A percentile compares a stretch with the other conserved stretches of the same genome.
phyloP scores from a whole-genome alignment of 768 basidiomycete species.

The Tricholoma terreum region DNA sequence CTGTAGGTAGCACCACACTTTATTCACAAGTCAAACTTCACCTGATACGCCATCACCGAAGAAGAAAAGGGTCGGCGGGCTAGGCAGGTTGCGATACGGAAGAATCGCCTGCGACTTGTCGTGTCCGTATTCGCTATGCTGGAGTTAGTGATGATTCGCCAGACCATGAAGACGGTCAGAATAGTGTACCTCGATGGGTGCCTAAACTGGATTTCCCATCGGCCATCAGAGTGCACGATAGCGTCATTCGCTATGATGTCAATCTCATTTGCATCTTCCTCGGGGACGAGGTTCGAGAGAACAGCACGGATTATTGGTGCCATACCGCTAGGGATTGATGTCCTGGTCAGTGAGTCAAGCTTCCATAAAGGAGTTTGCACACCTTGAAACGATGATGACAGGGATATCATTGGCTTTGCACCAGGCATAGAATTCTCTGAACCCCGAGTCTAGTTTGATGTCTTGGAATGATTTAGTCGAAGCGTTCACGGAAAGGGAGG shows the following conservation, averaged over 20 bases:
- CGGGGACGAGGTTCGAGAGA: conserved; percentile 75
- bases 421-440: conserved; percentile 84
- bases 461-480: conserved; percentile 40
- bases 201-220: conserved; percentile 82
- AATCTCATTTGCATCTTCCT: conserved; percentile 69
- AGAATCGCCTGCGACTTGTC: conserved; percentile 96
- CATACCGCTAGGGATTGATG: conserved; percentile 68
- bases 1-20: no score
- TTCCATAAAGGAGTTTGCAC: conserved; percentile 5
- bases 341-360: not conserved
- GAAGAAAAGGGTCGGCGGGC: conserved; percentile 88
- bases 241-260: conserved; percentile 96
- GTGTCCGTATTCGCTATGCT: conserved; percentile 77
- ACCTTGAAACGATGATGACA: conserved; percentile 92
- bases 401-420: conserved; percentile 81
- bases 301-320: conserved; percentile 90
- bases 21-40: no score
- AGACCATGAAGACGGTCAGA: no score
- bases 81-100: conserved; percentile 71
- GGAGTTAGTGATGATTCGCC: no score
- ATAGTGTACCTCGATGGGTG: conserved; percentile 90
- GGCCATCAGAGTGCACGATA: conserved; percentile 55
- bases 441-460: conserved; percentile 84
- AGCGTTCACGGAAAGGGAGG: conserved; percentile 1
- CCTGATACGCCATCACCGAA: conserved; percentile 98